A percentile compares a stretch with the other conserved stretches of the same genome.
Conservation (phyloP, 2,329 filamentous ascomycete genomes). For the Dryadomyces quercus-mongolicae region DNA sequence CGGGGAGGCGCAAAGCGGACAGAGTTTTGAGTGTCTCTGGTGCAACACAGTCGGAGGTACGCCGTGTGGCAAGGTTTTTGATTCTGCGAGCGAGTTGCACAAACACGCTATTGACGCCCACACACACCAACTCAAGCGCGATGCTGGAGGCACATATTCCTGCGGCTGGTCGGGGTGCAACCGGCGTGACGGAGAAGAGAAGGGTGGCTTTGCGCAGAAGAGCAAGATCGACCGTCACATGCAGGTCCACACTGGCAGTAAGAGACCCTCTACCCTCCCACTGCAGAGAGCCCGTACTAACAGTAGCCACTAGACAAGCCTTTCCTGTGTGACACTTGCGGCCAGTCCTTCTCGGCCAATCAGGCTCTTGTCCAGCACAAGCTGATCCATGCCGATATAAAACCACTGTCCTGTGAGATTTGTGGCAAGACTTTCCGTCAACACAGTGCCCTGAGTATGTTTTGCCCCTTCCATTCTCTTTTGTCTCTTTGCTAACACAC, state of each 20-base stretch:
- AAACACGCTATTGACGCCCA: slow-evolving; percentile 41
- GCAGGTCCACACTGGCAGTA: slow-evolving; percentile 53
- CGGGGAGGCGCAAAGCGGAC: background rate
- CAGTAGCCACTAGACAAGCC: slow-evolving; percentile 37
- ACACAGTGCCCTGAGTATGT: slow-evolving; percentile 53
- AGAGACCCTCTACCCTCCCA: slow-evolving; percentile 17
- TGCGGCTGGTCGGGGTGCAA: slow-evolving; percentile 46
- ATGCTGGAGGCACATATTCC: slow-evolving; percentile 29
- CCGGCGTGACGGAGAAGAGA: slow-evolving; percentile 26
- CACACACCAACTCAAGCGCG: slow-evolving; percentile 31
- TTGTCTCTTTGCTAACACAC: background rate
- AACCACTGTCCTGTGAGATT: slow-evolving; percentile 45
- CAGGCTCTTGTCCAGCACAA: slow-evolving; percentile 57
- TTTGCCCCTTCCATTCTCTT: slow-evolving; percentile 25
- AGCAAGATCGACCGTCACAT: slow-evolving; percentile 55
- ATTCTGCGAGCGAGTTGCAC: slow-evolving; percentile 37
- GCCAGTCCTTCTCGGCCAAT: slow-evolving; percentile 49
- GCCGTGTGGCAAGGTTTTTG: slow-evolving; percentile 23
- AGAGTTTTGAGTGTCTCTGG: slow-evolving; percentile 17
- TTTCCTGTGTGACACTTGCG: slow-evolving; percentile 42
- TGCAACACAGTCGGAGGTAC: slow-evolving; percentile 12
- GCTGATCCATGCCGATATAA: slow-evolving; percentile 53
- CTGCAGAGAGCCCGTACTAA: background rate
- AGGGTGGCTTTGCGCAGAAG: slow-evolving; percentile 42
- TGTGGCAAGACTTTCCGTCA: slow-evolving; percentile 52